Evolutionary conservation across 495 filamentous ascomycete genomes (phyloP), one percentile per base, ranked within the genome.

Genomic region (Hypoxylon perforatum): DNA sequence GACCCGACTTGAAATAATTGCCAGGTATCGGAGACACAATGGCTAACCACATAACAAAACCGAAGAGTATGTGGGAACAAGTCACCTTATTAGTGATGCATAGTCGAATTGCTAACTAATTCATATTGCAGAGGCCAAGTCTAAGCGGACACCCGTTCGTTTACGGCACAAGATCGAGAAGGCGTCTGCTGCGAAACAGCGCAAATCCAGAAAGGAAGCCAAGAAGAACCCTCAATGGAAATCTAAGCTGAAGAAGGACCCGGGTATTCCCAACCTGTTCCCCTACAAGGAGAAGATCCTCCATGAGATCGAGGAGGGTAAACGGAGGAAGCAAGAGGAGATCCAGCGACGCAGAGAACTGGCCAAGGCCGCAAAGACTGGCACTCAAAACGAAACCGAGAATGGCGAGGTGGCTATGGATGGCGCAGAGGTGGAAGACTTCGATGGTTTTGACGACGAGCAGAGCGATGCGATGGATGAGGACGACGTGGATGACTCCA

Each of bases 171-270:
- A 96, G 80, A 99, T 98, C 79, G 87, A 97, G 73, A 98, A 99
- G 79, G 91, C 92, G 19, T 90, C 92, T 59, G 89, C 90, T 67
- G 88, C 91, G 42, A 99, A 99, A 81, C 90, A 96, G 77, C 86
- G 90, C 69, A 99, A 99, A 81, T 80, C 86, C 47, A 91, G 86
- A 69, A 97, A 97, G 83, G 79, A 86, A 46, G 93, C 91, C 21
- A 98, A 97, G 81, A 91, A 93, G 88, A 96, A 97, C 77, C 96
- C 96, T 17, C 86, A 97, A 90, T 97, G 94, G 90, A 86, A 88
- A 61, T 94, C 91, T 65, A 90, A 91, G 75, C 75, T 96, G 59
- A 97, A 96, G 87, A 98, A 98, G 79, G 94, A 97, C 75, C 93
- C 93, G 36, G 94, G 94, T 58, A 97, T 99, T 52, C 95, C 95